phyloP scores from a whole-genome alignment of 2,329 filamentous ascomycete genomes.

The Aureobasidium sp. region DNA sequence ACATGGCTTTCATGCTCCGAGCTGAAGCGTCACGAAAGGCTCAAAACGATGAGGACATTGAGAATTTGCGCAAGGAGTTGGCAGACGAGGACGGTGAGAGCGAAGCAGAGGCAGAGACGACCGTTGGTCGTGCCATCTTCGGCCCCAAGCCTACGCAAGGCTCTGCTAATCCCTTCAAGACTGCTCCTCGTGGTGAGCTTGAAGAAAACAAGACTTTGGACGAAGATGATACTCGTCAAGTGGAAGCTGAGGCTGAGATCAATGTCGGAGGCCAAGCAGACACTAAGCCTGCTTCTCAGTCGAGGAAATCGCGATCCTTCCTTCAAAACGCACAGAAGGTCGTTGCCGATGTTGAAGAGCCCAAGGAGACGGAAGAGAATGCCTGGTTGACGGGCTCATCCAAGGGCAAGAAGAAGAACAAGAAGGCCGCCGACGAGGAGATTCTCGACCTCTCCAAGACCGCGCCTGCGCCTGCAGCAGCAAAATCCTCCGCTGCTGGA shows the following conservation, averaged over 20 bases:
- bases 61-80: slow-evolving; percentile 59
- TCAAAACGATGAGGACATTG: slow-evolving; percentile 66
- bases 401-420: slow-evolving; percentile 17
- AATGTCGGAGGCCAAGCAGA: slow-evolving; percentile 26
- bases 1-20: slow-evolving; percentile 91
- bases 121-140: slow-evolving; percentile 65
- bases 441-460: slow-evolving; percentile 19
- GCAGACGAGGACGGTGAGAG: slow-evolving; percentile 52
- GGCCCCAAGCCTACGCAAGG: slow-evolving; percentile 43
- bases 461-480: not conserved
- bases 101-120: slow-evolving; percentile 47
- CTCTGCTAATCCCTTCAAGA: slow-evolving; percentile 26
- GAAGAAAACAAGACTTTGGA: slow-evolving; percentile 53
- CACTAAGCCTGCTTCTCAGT: slow-evolving; percentile 19
- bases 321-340: slow-evolving; percentile 18
- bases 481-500: not conserved
- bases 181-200: slow-evolving; percentile 45
- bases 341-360: slow-evolving; percentile 1
- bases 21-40: slow-evolving; percentile 72
- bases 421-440: slow-evolving; percentile 15
- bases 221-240: slow-evolving; percentile 28
- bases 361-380: slow-evolving; percentile 7
- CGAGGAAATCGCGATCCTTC: slow-evolving; percentile 19
- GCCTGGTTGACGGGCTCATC: slow-evolving; percentile 24
- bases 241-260: slow-evolving; percentile 30